Evolutionary conservation across 2,329 filamentous ascomycete genomes (phyloP).

Genomic region (Parafenestella ontariensis): DNA sequence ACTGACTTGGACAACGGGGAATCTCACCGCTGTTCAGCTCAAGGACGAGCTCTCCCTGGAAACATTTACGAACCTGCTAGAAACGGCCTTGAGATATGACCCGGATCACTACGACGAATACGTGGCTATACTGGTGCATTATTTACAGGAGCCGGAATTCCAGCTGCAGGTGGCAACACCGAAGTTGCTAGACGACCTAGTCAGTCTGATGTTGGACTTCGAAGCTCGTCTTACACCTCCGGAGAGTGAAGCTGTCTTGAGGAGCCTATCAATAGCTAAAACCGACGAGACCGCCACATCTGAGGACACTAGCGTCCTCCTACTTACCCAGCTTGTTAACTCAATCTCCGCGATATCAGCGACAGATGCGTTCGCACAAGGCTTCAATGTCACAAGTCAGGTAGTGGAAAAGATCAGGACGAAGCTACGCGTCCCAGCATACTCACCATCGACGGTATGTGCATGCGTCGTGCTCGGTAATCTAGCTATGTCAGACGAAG

Average conservation of each 20-base stretch:
- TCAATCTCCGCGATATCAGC: constrained; percentile 43
- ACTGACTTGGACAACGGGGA: constrained; percentile 44
- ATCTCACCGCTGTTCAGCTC: constrained; percentile 43
- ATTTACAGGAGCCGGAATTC: constrained; percentile 45
- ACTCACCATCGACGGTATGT: constrained; percentile 40
- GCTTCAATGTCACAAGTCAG: constrained; percentile 33
- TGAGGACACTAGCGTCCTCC: constrained; percentile 34
- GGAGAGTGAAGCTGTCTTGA: constrained; percentile 36
- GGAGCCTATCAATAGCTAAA: constrained; percentile 36
- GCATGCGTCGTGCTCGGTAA: constrained; percentile 50
- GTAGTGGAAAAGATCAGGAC: constrained; percentile 37
- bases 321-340: constrained; percentile 42
- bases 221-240: constrained; percentile 36
- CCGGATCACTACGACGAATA: constrained; percentile 47
- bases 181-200: constrained; percentile 35
- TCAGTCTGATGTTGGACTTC: constrained; percentile 41
- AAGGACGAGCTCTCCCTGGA: constrained; percentile 38
- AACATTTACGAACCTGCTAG: constrained; percentile 37
- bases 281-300: constrained; percentile 28
- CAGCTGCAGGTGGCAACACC: constrained; percentile 42
- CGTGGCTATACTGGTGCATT: constrained; percentile 41
- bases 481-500: constrained; percentile 45
- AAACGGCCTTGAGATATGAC: constrained; percentile 35
- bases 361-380: constrained; percentile 41
- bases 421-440: constrained; percentile 26